Evolutionary conservation across 2,329 filamentous ascomycete genomes (phyloP).

Genomic region (Xylariales sp.): DNA sequence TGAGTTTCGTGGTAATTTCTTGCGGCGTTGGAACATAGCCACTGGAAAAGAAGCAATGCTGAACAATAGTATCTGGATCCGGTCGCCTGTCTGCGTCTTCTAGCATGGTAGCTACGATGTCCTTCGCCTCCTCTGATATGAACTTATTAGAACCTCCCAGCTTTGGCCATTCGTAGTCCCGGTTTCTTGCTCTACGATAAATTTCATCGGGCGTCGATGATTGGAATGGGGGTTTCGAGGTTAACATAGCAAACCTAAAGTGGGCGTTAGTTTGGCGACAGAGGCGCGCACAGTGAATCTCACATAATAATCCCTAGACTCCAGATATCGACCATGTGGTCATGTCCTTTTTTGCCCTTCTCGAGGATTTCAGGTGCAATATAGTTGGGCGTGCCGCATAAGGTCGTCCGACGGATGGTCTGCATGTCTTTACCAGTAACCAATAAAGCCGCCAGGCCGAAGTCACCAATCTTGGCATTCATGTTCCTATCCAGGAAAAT

Average conservation of each 20-base stretch:
- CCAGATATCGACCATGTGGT: slow-evolving; percentile 99
- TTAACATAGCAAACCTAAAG: slow-evolving; percentile 89
- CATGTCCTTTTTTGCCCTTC: slow-evolving; percentile 93
- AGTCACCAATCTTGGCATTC: slow-evolving; percentile 98
- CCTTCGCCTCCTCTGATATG: slow-evolving; percentile 80
- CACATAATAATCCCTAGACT: slow-evolving; percentile 96
- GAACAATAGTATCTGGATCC: slow-evolving; percentile 80
- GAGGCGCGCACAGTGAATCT: slow-evolving; percentile 48
- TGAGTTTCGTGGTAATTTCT: slow-evolving; percentile 69
- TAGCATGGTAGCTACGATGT: slow-evolving; percentile 80
- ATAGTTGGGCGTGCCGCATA: slow-evolving; percentile 98
- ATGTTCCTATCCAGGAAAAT: slow-evolving; percentile 93
- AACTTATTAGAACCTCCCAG: slow-evolving; percentile 73
- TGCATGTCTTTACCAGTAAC: slow-evolving; percentile 92
- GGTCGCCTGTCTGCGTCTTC: slow-evolving; percentile 80
- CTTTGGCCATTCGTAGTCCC: slow-evolving; percentile 84
- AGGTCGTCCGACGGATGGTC: slow-evolving; percentile 85
- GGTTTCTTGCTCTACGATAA: slow-evolving; percentile 75
- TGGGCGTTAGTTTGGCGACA: slow-evolving; percentile 38
- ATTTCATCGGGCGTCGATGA: slow-evolving; percentile 89
- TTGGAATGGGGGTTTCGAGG: slow-evolving; percentile 96
- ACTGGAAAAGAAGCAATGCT: slow-evolving; percentile 81
- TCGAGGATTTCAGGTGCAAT: slow-evolving; percentile 97
- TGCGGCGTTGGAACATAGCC: slow-evolving; percentile 75
- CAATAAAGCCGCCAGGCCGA: slow-evolving; percentile 90